Base-by-base conservation (phyloP, 2,329 filamentous ascomycete genomes). In the Scleromitrula shiraiana region DNA sequence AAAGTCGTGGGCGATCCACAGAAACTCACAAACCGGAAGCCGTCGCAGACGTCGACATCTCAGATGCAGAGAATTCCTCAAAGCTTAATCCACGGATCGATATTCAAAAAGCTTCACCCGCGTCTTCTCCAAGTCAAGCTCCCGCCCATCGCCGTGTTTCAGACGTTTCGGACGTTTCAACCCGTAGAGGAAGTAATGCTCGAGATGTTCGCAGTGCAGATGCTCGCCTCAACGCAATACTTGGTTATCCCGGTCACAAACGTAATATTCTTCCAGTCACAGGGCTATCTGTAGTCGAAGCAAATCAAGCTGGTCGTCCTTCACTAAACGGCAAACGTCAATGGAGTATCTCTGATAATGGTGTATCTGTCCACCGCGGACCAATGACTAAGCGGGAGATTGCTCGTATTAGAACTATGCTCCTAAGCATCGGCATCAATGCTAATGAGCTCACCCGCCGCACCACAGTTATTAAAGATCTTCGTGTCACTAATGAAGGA, bases 351-450 rank as follows among this genome's bases (percentile, higher is more conserved):
- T 70, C 71, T 2, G 69, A 75, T 44, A 68, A 67, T 43, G 64
- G 59, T 24, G 56, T 62, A 3, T 62, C 66, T 4, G 61, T 64
- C 5, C 65, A 68, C 15, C 67, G 64, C 37, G 60, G 62, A n/a
- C 64, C 63, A 49, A 62, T 85, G 24, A 81, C 75, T 8, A 80
- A 76, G 57, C 78, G 78, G n/a, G 91, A 96, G 57, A 76, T 95
- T 45, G 85, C 85, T 14, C 82, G 88, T n/a, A 75, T 90, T 2
- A 77, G 81, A 49, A 78, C 88, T 0, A 72, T 94, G 7, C 77
- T 95, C 33, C 72, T 95, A 19, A 85, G 83, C 53, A 88, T 88
- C 0, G 90, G 89, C n/a, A 82, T 96, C 61, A 95, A 94, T 67
- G 90, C 91, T 0, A 82, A 82, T 59, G 87, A 93, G 61, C 86